These are phyloP conservation scores for Paramecium caudatum DNA, from an alignment of 73 alveolate genomes.

Conservation along the genomic window DNA sequence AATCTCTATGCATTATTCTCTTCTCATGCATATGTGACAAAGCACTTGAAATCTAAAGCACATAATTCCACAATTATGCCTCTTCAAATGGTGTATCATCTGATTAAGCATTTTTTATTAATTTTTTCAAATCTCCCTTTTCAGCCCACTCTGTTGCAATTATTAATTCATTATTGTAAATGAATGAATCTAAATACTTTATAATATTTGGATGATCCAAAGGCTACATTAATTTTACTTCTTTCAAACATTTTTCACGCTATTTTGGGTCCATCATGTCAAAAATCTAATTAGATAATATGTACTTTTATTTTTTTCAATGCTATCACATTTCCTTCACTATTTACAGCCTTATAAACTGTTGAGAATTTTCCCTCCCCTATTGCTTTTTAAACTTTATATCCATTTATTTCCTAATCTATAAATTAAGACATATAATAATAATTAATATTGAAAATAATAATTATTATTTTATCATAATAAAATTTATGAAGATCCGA, in stretches of 20 bases:
- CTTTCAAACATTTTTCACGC: slow-evolving; percentile 97
- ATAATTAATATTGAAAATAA: no score
- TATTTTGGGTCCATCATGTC: slow-evolving; percentile 97
- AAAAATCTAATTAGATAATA: slow-evolving; percentile 83
- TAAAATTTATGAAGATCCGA: no score
- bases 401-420: slow-evolving; percentile 77
- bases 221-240: slow-evolving; percentile 86
- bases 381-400: slow-evolving; percentile 77
- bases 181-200: slow-evolving; percentile 94
- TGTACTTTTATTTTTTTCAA: slow-evolving; percentile 93
- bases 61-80: slow-evolving; percentile 91
- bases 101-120: slow-evolving; percentile 86
- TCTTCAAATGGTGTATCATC: slow-evolving; percentile 93
- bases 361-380: slow-evolving; percentile 98
- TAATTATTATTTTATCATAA: no score
- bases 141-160: slow-evolving; percentile 99
- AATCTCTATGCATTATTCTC: slow-evolving; percentile 98
- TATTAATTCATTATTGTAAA: slow-evolving; percentile 92
- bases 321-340: slow-evolving; percentile 88
- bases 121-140: slow-evolving; percentile 96
- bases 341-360: slow-evolving; percentile 94
- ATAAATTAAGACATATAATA: slow-evolving; percentile 54
- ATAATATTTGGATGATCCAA: slow-evolving; percentile 96
- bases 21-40: slow-evolving; percentile 96
- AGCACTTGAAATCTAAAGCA: slow-evolving; percentile 92